phyloP scores from a whole-genome alignment of 179 eudicot genomes.

The Patellifolia procumbens region DNA sequence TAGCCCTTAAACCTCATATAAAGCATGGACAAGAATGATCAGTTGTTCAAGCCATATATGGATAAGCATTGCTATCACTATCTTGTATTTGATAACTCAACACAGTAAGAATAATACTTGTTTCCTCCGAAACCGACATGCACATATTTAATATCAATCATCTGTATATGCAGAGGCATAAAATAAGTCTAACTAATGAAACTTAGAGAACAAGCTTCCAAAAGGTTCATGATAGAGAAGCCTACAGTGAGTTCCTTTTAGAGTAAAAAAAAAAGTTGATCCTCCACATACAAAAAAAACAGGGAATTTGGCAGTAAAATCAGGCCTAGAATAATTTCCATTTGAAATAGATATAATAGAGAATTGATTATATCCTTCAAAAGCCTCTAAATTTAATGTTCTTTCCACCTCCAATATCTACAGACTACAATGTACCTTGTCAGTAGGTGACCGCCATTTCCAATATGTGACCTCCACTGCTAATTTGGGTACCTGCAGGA shows the following conservation, averaged over 20 bases:
- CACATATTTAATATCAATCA: neutral
- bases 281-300: conserved; percentile 1
- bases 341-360: neutral
- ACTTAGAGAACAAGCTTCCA: conserved; percentile 1
- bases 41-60: conserved; percentile 14
- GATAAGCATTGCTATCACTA: conserved; percentile 14
- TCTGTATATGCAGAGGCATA: neutral
- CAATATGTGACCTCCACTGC: neutral
- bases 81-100: conserved; percentile 19
- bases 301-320: neutral
- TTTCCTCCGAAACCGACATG: conserved; percentile 26
- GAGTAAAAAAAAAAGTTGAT: neutral
- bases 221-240: neutral
- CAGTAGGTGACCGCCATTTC: neutral
- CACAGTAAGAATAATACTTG: conserved; percentile 24
- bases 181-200: conserved; percentile 4
- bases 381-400: neutral
- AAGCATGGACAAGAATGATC: neutral
- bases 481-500: neutral
- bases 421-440: neutral
- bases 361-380: neutral
- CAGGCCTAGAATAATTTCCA: neutral
- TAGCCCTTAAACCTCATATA: conserved; percentile 15
- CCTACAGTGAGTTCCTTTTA: neutral
- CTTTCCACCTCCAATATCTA: neutral